A percentile compares a stretch with the other conserved stretches of the same genome.
phyloP scores from a whole-genome alignment of 2,329 filamentous ascomycete genomes.

The Penicillium hesseltinei region DNA sequence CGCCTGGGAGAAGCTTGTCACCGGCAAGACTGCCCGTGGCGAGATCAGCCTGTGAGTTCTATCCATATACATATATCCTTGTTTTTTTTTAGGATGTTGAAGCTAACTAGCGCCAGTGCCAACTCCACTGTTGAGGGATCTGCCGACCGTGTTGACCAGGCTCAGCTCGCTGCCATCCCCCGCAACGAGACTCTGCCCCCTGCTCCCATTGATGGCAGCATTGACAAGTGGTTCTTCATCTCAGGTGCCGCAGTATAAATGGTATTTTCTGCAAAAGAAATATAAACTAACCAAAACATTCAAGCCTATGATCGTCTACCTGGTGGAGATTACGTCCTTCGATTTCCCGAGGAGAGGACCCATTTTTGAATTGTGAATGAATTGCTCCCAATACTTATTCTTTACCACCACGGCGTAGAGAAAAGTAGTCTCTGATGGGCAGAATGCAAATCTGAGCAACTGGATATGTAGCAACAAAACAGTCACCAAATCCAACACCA shows the following conservation, averaged over 20 bases:
- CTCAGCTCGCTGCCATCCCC: conserved; percentile 74
- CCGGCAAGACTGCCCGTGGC: conserved; percentile 77
- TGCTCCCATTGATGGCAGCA: conserved; percentile 89
- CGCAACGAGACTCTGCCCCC: conserved; percentile 74
- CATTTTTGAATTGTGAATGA: conserved; percentile 3
- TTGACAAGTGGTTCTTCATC: conserved; percentile 99
- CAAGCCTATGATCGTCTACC: conserved; percentile 6
- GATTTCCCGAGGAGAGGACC: neutral
- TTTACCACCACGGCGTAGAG: neutral
- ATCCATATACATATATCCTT: neutral
- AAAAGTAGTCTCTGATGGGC: neutral
- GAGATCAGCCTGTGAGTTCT: conserved; percentile 77
- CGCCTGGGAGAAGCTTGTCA: conserved; percentile 95
- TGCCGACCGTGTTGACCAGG: conserved; percentile 65
- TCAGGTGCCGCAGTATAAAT: conserved; percentile 83
- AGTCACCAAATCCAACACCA: neutral
- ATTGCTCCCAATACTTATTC: neutral
- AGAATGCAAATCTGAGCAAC: neutral
- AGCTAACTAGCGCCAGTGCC: conserved; percentile 54
- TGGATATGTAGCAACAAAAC: neutral
- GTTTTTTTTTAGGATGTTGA: neutral
- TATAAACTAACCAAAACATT: conserved; percentile 22
- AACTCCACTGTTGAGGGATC: conserved; percentile 77
- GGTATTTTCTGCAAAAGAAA: conserved; percentile 20
- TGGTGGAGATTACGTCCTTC: neutral